Conservation (phyloP, 2,329 filamentous ascomycete genomes). For the Botrytis galanthina region DNA sequence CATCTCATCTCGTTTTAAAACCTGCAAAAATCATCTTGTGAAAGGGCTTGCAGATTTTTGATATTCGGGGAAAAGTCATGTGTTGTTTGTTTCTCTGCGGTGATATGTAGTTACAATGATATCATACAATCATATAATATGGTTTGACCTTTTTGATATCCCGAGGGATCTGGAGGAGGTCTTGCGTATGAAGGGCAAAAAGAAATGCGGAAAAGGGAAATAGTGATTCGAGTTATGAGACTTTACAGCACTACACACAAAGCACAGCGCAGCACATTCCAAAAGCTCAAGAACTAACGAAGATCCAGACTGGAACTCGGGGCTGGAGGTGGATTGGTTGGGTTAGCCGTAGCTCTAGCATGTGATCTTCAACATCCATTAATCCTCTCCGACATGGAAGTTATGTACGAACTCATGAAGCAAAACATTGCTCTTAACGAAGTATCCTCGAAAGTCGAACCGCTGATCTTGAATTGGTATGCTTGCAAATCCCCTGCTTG, state of each 20-base stretch:
- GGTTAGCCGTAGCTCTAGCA: constrained; percentile 58
- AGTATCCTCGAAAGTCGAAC: constrained; percentile 60
- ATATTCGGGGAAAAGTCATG: background rate
- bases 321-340: constrained; percentile 86
- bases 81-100: background rate
- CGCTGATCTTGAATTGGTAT: constrained; percentile 78
- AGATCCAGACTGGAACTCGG: constrained; percentile 81
- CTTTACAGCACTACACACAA: background rate
- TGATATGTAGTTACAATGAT: background rate
- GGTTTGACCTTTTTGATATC: background rate
- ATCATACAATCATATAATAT: background rate
- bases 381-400: constrained; percentile 80
- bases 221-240: background rate
- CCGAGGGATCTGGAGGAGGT: background rate
- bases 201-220: background rate
- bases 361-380: constrained; percentile 57
- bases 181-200: background rate
- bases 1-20: background rate
- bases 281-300: background rate
- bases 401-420: constrained; percentile 83
- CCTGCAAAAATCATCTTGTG: background rate
- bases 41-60: background rate
- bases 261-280: background rate
- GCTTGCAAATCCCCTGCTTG: constrained; percentile 33
- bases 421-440: constrained; percentile 82